A percentile compares a stretch with the other conserved stretches of the same genome.
These are phyloP conservation scores for Leccinum obscurum DNA, from an alignment of 768 basidiomycete genomes.

Conservation along the genomic window DNA sequence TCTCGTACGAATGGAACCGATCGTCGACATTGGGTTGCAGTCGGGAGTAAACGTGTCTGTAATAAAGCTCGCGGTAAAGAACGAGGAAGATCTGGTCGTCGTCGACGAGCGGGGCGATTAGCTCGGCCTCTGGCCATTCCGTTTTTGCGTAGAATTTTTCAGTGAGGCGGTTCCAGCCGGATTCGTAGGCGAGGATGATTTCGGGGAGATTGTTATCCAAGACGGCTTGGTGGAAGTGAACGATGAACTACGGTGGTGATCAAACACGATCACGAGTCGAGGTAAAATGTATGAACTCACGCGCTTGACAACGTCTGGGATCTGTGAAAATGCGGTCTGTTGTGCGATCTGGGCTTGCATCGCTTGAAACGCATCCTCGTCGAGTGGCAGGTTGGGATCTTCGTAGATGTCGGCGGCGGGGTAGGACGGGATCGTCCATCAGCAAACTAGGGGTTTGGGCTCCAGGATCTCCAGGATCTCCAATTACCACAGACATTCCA, in stretches of 20 bases:
- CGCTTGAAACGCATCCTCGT: constrained; percentile 66
- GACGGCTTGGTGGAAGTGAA: constrained; percentile 93
- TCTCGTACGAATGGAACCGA: constrained; percentile 96
- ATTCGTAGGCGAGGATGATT: constrained; percentile 93
- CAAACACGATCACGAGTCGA: neutral
- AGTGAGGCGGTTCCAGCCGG: constrained; percentile 95
- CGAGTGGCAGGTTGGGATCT: constrained; percentile 56
- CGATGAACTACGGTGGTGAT: constrained; percentile 67
- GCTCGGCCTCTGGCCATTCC: constrained; percentile 98
- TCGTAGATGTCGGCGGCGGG: constrained; percentile 31
- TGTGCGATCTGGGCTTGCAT: constrained; percentile 86
- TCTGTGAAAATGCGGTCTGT: constrained; percentile 76
- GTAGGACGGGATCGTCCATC: constrained; percentile 26
- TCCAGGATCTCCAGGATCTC: no score
- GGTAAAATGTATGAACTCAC: constrained; percentile 42
- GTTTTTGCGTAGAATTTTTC: constrained; percentile 93
- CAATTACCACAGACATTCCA: no score
- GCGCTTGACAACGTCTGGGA: constrained; percentile 87
- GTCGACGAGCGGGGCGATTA: constrained; percentile 91
- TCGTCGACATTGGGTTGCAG: constrained; percentile 95
- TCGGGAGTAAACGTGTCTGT: constrained; percentile 94
- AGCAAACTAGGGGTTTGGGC: no score
- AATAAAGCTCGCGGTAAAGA: constrained; percentile 94
- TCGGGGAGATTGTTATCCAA: constrained; percentile 87
- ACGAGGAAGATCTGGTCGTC: constrained; percentile 97